These are phyloP conservation scores for Euphorbia celastroides DNA, from an alignment of 441 rosid genomes.

Conservation along the genomic window DNA sequence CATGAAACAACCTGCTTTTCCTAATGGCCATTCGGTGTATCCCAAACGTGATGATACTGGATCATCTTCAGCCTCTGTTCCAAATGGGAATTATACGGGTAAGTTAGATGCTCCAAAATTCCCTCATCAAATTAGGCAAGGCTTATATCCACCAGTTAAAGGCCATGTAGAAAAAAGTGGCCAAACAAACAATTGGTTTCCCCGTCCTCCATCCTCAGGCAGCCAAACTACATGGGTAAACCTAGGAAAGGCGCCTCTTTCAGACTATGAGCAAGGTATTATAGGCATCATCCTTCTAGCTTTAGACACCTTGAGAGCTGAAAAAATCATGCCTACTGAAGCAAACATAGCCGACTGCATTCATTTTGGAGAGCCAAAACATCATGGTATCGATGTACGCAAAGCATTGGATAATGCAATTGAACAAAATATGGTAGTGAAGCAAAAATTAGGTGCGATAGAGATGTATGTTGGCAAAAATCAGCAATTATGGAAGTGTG, in stretches of 20 bases:
- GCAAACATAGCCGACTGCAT: slow-evolving; percentile 40
- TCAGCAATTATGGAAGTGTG: slow-evolving; percentile 40
- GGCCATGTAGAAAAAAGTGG: slow-evolving; percentile 19
- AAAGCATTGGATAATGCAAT: slow-evolving; percentile 38
- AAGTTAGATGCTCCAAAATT: slow-evolving; percentile 39
- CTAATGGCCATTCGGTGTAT: slow-evolving; percentile 38
- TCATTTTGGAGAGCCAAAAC: slow-evolving; percentile 36
- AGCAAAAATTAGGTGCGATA: slow-evolving; percentile 31
- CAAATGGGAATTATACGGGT: slow-evolving; percentile 46
- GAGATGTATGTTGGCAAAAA: slow-evolving; percentile 39
- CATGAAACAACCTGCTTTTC: slow-evolving; percentile 37
- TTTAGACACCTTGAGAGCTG: slow-evolving; percentile 35
- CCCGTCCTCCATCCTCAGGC: slow-evolving; percentile 24
- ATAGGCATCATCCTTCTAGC: slow-evolving; percentile 39
- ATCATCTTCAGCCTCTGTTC: slow-evolving; percentile 26
- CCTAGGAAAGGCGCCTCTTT: slow-evolving; percentile 31
- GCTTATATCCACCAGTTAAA: slow-evolving; percentile 29
- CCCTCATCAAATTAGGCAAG: slow-evolving; percentile 35
- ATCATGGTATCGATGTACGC: slow-evolving; percentile 25
- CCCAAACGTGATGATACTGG: slow-evolving; percentile 36
- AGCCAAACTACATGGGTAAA: slow-evolving; percentile 27
- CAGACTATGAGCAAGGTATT: slow-evolving; percentile 29
- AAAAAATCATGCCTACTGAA: slow-evolving; percentile 40
- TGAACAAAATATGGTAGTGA: slow-evolving; percentile 38
- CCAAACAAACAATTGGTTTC: slow-evolving; percentile 32